Base-by-base conservation (phyloP, 108 stramenopile species). In the Poteriospumella lacustris region DNA sequence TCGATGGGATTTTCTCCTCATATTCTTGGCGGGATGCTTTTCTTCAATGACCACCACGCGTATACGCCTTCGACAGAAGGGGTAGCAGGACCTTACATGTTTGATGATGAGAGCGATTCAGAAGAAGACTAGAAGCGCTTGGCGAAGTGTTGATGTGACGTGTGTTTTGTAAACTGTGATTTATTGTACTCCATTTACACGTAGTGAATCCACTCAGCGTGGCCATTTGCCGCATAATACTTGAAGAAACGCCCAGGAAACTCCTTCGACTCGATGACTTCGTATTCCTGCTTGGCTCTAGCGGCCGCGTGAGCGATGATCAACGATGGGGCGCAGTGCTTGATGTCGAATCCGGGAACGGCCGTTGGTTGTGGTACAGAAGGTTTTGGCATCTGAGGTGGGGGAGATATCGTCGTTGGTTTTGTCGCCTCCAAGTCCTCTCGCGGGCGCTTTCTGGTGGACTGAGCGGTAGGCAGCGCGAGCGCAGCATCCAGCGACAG, bases 141-240 rank as follows among this genome's bases (percentile, higher is more conserved):
- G n/a, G n/a, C n/a, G n/a, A n/a, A n/a, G n/a, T n/a, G n/a, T n/a
- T n/a, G n/a, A n/a, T n/a, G n/a, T n/a, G n/a, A n/a, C n/a, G n/a
- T n/a, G n/a, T n/a, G n/a, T n/a, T n/a, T n/a, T n/a, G n/a, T n/a
- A n/a, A n/a, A n/a, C n/a, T n/a, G n/a, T n/a, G n/a, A n/a, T n/a
- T n/a, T n/a, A n/a, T n/a, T n/a, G n/a, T n/a, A n/a, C n/a, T n/a
- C n/a, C n/a, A n/a, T n/a, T n/a, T n/a, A n/a, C n/a, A n/a, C n/a
- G n/a, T n/a, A n/a, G n/a, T n/a, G n/a, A 64, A 64, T 64, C 60
- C 60, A 64, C 36, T 64, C 60, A 5, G 60, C 15, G 9, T 19
- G 29, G 28, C 60, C 24, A 3, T 26, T 24, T 64, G 5, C 9
- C 3, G 9, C 5, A 64, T 64, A 5, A 64, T 31, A 31, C 5